phyloP scores from a whole-genome alignment of 2,329 filamentous ascomycete species.

The Sclerotinia nivalis region DNA sequence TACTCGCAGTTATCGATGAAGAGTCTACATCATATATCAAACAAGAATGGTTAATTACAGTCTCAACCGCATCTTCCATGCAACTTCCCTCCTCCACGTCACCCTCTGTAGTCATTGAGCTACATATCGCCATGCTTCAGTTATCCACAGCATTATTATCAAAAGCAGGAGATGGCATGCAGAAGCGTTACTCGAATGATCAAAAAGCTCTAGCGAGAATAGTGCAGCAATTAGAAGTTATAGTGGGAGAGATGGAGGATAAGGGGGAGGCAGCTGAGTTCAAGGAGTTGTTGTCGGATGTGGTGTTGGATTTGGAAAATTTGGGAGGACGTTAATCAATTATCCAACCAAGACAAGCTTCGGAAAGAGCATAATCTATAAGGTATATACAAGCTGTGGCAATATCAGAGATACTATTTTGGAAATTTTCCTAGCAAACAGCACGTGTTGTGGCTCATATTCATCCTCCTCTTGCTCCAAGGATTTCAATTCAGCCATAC shows the following conservation, averaged over 20 bases:
- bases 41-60: constrained; percentile 59
- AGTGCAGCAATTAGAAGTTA: constrained; percentile 45
- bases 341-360: background rate
- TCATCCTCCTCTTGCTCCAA: no score
- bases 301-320: constrained; percentile 22
- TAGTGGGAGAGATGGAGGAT: constrained; percentile 30
- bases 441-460: no score
- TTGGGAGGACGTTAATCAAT: background rate
- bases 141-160: constrained; percentile 55
- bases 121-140: constrained; percentile 56
- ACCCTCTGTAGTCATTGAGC: constrained; percentile 44
- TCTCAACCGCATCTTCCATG: constrained; percentile 51
- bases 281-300: constrained; percentile 44
- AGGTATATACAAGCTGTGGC: background rate
- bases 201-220: constrained; percentile 52
- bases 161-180: constrained; percentile 49
- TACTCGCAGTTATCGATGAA: constrained; percentile 54
- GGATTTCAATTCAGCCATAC: background rate
- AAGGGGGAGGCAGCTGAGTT: constrained; percentile 42
- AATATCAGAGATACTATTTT: no score
- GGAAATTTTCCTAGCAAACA: background rate
- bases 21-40: constrained; percentile 46
- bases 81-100: constrained; percentile 25
- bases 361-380: no score
- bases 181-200: constrained; percentile 54